Evolutionary conservation across 345 rosid genomes (phyloP).

Genomic region (Trapa bicornis): DNA sequence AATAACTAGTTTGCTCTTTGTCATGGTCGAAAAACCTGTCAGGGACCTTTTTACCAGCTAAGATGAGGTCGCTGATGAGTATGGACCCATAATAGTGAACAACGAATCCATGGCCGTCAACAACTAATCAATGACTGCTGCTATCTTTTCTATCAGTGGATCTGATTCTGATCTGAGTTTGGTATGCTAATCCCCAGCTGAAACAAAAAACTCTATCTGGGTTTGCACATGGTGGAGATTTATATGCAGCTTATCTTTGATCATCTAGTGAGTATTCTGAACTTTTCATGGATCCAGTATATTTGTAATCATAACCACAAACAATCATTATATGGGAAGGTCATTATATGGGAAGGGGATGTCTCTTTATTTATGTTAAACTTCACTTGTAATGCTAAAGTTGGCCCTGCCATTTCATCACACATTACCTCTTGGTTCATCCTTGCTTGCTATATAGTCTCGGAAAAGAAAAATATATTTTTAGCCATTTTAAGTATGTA

Average conservation of each 20-base stretch:
- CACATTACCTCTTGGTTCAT: too few species aligned
- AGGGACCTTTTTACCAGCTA: background rate
- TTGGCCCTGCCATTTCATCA: background rate
- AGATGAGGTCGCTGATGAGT: background rate
- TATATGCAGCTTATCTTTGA: background rate
- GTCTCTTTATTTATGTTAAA: background rate
- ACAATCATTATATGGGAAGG: background rate
- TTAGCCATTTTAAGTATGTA: too few species aligned
- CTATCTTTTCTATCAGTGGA: background rate
- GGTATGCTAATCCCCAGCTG: background rate
- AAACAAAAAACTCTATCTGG: background rate
- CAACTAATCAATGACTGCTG: background rate
- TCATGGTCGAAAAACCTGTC: background rate
- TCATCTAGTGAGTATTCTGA: background rate
- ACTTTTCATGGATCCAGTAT: background rate
- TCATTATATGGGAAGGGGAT: background rate
- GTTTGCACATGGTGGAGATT: background rate
- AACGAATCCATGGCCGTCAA: background rate
- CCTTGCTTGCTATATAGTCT: too few species aligned
- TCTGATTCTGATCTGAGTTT: background rate
- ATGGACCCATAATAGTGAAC: background rate
- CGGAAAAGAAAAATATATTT: too few species aligned
- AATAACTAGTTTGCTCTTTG: slow-evolving; percentile 35
- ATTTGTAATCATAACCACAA: background rate
- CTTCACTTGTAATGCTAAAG: background rate